Conservation (phyloP, 352 stramenopile species). For the Phytophthora pini region DNA sequence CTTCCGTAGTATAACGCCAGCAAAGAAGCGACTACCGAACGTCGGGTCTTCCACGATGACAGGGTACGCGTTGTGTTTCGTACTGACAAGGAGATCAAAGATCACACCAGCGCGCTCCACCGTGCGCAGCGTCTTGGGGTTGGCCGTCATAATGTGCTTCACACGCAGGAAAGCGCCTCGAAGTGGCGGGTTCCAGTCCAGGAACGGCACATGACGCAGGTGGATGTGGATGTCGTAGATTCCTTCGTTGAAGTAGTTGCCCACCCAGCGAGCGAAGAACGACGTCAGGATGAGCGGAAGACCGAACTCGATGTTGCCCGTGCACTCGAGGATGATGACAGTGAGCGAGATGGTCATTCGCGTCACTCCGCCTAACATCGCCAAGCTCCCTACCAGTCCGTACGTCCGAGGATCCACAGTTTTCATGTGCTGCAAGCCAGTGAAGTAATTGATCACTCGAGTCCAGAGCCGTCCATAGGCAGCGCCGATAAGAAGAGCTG, state of each 20-base stretch:
- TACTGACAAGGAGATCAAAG: conserved; percentile 91
- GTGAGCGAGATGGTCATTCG: conserved; percentile 99
- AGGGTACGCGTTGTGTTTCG: conserved; percentile 88
- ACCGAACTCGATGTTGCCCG: conserved; percentile 98
- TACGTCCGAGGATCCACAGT: conserved; percentile 92
- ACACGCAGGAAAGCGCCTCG: conserved; percentile 74
- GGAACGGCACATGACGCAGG: conserved; percentile 84
- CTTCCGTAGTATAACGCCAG: conserved; percentile 81
- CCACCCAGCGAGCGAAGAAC: conserved; percentile 96
- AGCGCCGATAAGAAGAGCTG: conserved; percentile 93
- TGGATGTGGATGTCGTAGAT: conserved; percentile 99
- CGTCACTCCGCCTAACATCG: conserved; percentile 96
- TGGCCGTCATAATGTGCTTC: conserved; percentile 95
- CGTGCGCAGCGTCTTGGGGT: conserved; percentile 94
- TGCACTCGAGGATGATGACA: conserved; percentile 98
- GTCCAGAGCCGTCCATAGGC: conserved; percentile 94
- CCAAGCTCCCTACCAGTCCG: conserved; percentile 95
- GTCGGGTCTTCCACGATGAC: conserved; percentile 88
- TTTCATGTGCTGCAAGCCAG: conserved; percentile 55
- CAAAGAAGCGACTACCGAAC: conserved; percentile 85
- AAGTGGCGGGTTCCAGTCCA: conserved; percentile 80
- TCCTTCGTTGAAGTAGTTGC: conserved; percentile 98
- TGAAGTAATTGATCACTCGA: conserved; percentile 87
- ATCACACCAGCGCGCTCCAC: conserved; percentile 93
- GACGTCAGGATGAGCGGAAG: conserved; percentile 98